Conservation (phyloP, 2,329 filamentous ascomycete genomes). For the Claviceps pazoutovae region DNA sequence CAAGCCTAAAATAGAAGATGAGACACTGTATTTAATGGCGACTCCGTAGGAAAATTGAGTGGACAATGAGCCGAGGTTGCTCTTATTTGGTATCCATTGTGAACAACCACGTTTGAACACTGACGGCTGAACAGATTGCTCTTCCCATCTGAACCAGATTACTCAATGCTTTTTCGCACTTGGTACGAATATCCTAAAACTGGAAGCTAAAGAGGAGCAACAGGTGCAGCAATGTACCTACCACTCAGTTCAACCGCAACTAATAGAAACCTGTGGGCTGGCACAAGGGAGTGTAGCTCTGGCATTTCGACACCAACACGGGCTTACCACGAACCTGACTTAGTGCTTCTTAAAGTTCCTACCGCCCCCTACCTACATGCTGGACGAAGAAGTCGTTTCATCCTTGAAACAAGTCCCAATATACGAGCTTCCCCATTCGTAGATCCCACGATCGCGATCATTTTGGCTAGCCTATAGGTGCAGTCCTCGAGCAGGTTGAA, state of each 20-base stretch:
- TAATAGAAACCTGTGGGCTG: too few relatives aligned
- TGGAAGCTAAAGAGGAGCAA: neutral
- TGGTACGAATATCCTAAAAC: neutral
- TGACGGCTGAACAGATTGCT: neutral
- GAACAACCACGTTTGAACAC: neutral
- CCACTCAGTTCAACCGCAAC: neutral
- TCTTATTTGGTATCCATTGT: neutral
- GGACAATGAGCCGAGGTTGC: neutral
- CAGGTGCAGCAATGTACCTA: neutral
- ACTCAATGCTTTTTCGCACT: neutral
- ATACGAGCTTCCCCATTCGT: too few relatives aligned
- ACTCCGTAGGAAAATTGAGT: neutral
- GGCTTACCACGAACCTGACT: too few relatives aligned
- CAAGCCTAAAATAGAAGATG: slow-evolving; percentile 14
- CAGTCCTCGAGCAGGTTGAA: neutral
- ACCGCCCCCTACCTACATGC: too few relatives aligned
- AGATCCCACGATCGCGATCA: too few relatives aligned
- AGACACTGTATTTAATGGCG: neutral
- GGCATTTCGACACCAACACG: too few relatives aligned
- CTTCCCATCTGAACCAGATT: neutral
- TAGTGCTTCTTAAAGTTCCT: too few relatives aligned
- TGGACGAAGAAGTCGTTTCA: too few relatives aligned
- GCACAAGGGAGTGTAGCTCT: too few relatives aligned
- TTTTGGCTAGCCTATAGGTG: too few relatives aligned
- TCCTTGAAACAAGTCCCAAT: too few relatives aligned